phyloP scores from a whole-genome alignment of 805 yeast species.

The Metschnikowia peoriensis region DNA sequence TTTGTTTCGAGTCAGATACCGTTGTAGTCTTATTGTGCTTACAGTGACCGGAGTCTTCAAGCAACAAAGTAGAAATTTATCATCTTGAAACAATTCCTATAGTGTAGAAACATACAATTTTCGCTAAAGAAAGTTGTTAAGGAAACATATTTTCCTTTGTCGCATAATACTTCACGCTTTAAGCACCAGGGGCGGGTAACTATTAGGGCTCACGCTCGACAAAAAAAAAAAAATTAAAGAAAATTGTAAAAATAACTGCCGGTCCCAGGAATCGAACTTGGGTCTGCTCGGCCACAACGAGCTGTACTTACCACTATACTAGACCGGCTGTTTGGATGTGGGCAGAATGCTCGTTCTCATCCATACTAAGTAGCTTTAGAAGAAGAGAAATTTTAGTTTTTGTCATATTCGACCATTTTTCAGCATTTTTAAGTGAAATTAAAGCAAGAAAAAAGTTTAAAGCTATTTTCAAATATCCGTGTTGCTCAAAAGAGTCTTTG shows the following conservation, averaged over 20 bases:
- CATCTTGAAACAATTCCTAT: slow-evolving; percentile 19
- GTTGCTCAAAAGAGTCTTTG: too few relatives aligned
- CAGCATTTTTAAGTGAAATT: too few relatives aligned
- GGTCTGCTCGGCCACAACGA: slow-evolving; percentile 74
- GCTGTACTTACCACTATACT: slow-evolving; percentile 71
- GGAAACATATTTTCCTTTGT: not conserved
- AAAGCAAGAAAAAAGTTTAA: too few relatives aligned
- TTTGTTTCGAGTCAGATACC: slow-evolving; percentile 69
- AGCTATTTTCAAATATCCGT: too few relatives aligned
- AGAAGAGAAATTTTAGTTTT: too few relatives aligned
- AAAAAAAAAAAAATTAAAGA: not conserved
- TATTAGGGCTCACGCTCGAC: slow-evolving; percentile 3
- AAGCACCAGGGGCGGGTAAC: slow-evolving; percentile 16
- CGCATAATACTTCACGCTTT: slow-evolving; percentile 3
- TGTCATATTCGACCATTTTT: too few relatives aligned
- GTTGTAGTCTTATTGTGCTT: slow-evolving; percentile 89
- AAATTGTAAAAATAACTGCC: slow-evolving; percentile 42
- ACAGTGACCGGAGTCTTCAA: slow-evolving; percentile 44
- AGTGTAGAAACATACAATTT: slow-evolving; percentile 15
- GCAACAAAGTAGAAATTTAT: slow-evolving; percentile 25
- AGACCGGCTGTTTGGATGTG: slow-evolving; percentile 28
- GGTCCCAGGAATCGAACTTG: slow-evolving; percentile 73
- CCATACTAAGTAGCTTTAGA: too few relatives aligned
- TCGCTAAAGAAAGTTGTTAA: slow-evolving; percentile 1
- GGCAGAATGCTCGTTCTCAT: too few relatives aligned